phyloP scores from a whole-genome alignment of 2,329 filamentous ascomycete species.

The Aspergillus arachidicola region DNA sequence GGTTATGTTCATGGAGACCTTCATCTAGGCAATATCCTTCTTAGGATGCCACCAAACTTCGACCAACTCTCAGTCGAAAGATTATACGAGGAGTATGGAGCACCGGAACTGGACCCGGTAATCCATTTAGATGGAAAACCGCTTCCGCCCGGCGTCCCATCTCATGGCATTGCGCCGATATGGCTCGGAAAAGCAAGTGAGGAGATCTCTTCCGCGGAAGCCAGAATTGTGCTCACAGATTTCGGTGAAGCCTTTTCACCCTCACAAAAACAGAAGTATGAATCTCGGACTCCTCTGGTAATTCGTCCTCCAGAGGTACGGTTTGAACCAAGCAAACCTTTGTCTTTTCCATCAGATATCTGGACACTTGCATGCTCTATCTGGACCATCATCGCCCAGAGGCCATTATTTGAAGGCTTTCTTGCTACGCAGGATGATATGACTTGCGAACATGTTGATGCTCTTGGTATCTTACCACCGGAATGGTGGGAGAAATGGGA shows the following conservation, averaged over 20 bases:
- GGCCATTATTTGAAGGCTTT: constrained; percentile 32
- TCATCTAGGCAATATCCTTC: constrained; percentile 38
- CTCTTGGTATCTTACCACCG: constrained; percentile 33
- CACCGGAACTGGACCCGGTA: constrained; percentile 23
- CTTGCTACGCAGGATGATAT: constrained; percentile 32
- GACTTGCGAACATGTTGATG: constrained; percentile 35
- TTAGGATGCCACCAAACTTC: constrained; percentile 24
- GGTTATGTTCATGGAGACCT: constrained; percentile 8
- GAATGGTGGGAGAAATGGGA: constrained; percentile 34
- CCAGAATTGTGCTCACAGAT: constrained; percentile 33
- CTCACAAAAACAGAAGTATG: constrained; percentile 20
- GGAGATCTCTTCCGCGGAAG: constrained; percentile 30
- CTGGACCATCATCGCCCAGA: constrained; percentile 37
- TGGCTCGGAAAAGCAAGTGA: constrained; percentile 41
- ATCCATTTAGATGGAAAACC: constrained; percentile 25
- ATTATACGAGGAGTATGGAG: constrained; percentile 25
- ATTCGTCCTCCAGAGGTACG: constrained; percentile 38
- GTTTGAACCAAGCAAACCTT: constrained; percentile 38
- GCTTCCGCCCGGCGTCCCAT: constrained; percentile 32
- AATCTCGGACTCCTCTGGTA: constrained; percentile 35
- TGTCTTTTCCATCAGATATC: constrained; percentile 42
- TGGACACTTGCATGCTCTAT: constrained; percentile 45
- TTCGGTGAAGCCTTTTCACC: constrained; percentile 43
- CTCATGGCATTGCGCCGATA: constrained; percentile 31
- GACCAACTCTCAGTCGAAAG: constrained; percentile 19